Conservation (phyloP, 768 basidiomycete species). For the Candolleomyces aberdarensis region DNA sequence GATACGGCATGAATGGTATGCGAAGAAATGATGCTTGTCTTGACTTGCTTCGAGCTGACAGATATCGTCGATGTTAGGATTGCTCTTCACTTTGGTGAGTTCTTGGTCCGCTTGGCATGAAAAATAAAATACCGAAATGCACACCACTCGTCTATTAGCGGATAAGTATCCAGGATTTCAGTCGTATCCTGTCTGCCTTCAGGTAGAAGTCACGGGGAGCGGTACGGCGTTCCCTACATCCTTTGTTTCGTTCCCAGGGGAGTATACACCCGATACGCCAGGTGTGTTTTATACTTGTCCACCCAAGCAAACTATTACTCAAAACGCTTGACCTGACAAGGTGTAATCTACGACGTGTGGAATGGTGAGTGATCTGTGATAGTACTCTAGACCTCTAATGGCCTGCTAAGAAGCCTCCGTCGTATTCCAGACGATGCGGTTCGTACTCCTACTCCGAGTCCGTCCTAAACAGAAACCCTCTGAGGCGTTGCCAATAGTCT, state of each 20-base stretch:
- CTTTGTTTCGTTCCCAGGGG: constrained; percentile 45
- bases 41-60: not conserved
- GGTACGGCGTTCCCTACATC: constrained; percentile 39
- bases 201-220: constrained; percentile 41
- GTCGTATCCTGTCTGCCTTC: constrained; percentile 43
- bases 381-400: not conserved
- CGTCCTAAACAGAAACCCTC: too few relatives aligned
- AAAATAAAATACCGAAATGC: too few relatives aligned
- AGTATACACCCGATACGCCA: constrained; percentile 22
- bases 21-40: not conserved
- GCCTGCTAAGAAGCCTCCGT: not conserved
- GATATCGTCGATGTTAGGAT: not conserved
- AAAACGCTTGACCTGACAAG: too few relatives aligned
- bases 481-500: not conserved
- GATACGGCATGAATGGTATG: constrained; percentile 42
- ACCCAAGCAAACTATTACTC: too few relatives aligned
- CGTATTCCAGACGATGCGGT: not conserved
- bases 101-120: not conserved
- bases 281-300: constrained; percentile 27
- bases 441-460: not conserved
- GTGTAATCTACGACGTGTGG: not conserved
- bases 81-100: not conserved
- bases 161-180: constrained; percentile 38
- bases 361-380: not conserved
- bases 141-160: constrained; percentile 13